These are phyloP conservation scores for Hyaloscypha bicolor DNA, from an alignment of 495 filamentous ascomycete genomes.

Conservation along the genomic window DNA sequence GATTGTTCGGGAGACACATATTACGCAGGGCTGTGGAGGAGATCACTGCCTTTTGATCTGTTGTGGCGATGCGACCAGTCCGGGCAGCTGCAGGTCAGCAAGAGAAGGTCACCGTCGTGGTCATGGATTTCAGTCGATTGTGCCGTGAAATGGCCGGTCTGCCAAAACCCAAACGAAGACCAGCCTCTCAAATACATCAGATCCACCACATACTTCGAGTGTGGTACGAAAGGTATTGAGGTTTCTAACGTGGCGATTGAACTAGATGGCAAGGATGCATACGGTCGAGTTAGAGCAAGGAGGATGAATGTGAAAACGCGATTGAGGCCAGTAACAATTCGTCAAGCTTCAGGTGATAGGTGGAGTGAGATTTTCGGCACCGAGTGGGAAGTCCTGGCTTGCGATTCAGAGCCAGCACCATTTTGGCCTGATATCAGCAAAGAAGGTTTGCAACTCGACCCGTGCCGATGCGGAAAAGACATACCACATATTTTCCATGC, in stretches of 20 bases:
- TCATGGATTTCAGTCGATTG: constrained; percentile 20
- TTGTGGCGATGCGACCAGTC: constrained; percentile 18
- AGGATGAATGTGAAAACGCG: not conserved
- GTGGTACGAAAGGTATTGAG: constrained; percentile 6
- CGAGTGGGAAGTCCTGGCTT: not conserved
- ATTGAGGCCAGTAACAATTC: not conserved
- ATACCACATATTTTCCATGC: not conserved
- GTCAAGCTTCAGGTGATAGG: not conserved
- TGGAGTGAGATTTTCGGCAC: not conserved
- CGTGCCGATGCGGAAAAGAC: not conserved
- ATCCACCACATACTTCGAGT: constrained; percentile 15
- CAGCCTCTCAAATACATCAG: constrained; percentile 9
- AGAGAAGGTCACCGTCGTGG: constrained; percentile 10
- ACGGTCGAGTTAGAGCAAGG: not conserved
- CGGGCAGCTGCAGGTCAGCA: constrained; percentile 1
- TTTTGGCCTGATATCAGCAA: constrained; percentile 5
- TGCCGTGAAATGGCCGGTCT: constrained; percentile 12
- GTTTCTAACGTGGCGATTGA: not conserved
- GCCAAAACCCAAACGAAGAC: constrained; percentile 2
- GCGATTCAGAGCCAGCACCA: not conserved
- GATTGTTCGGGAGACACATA: not conserved
- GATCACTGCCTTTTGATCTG: constrained; percentile 8
- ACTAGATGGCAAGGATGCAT: constrained; percentile 4
- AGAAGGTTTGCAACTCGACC: not conserved
- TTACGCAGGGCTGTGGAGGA: constrained; percentile 17